Evolutionary conservation across 768 basidiomycete genomes (phyloP).

Genomic region (Steccherinum ochraceum): DNA sequence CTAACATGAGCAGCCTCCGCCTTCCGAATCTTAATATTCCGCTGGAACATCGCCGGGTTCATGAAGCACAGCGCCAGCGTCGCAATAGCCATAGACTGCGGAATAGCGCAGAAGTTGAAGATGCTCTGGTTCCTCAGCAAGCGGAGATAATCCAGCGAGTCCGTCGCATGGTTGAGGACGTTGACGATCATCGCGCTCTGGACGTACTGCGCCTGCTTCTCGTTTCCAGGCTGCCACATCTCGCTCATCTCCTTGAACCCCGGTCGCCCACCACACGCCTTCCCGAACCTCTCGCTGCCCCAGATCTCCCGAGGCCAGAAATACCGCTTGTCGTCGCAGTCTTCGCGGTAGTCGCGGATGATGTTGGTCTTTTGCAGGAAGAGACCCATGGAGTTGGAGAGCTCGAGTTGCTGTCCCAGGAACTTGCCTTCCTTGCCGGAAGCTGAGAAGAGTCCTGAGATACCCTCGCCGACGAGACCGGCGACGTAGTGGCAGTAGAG

Average conservation of each 20-base stretch:
- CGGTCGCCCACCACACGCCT: constrained; percentile 14
- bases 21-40: constrained; percentile 93
- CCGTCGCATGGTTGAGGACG: constrained; percentile 76
- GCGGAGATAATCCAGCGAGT: constrained; percentile 85
- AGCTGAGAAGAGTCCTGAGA: constrained; percentile 81
- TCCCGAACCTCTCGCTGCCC: constrained; percentile 51
- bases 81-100: constrained; percentile 92
- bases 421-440: constrained; percentile 75
- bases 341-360: constrained; percentile 91
- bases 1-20: constrained; percentile 79
- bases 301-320: constrained; percentile 98
- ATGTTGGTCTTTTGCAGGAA: constrained; percentile 98
- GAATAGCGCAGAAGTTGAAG: constrained; percentile 95
- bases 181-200: constrained; percentile 89
- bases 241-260: constrained; percentile 64
- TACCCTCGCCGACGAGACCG: constrained; percentile 93
- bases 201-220: constrained; percentile 68
- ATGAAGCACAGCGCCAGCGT: constrained; percentile 90
- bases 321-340: constrained; percentile 73
- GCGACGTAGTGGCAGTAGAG: constrained; percentile 99
- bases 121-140: constrained; percentile 86
- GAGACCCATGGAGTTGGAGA: constrained; percentile 93
- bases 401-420: constrained; percentile 74
- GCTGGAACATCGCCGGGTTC: constrained; percentile 80
- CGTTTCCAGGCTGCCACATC: constrained; percentile 49